These are phyloP conservation scores for Microsporum audouinii DNA, from an alignment of 2,329 filamentous ascomycete genomes.

Conservation along the genomic window DNA sequence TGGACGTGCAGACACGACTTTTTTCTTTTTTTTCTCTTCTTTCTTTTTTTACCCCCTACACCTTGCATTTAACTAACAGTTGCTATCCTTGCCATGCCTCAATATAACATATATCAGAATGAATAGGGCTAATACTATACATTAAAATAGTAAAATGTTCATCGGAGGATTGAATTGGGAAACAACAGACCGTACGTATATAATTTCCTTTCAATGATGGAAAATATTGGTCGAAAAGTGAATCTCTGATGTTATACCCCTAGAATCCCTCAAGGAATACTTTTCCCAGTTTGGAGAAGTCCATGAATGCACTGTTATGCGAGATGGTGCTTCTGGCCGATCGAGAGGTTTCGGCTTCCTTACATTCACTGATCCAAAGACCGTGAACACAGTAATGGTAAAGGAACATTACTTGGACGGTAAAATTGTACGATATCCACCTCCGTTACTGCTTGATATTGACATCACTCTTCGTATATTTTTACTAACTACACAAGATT, in stretches of 20 bases:
- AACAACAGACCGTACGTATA: conserved; percentile 81
- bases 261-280: conserved; percentile 92
- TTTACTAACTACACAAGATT: conserved; percentile 49
- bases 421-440: conserved; percentile 64
- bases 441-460: background rate
- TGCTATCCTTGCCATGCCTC: background rate
- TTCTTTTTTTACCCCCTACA: background rate
- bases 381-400: conserved; percentile 98
- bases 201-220: conserved; percentile 6
- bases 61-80: background rate
- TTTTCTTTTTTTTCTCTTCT: background rate
- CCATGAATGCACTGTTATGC: conserved; percentile 97
- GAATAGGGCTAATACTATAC: conserved; percentile 22
- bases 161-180: conserved; percentile 99
- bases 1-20: background rate
- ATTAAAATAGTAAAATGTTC: conserved; percentile 81
- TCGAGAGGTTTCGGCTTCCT: conserved; percentile 95
- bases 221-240: background rate
- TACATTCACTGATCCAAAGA: conserved; percentile 95
- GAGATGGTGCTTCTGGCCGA: conserved; percentile 82
- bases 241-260: conserved; percentile 16
- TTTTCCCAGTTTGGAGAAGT: conserved; percentile 98
- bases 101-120: background rate
- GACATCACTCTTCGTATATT: background rate
- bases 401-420: conserved; percentile 97